These are phyloP conservation scores for Wickerhamiella occidentalis DNA, from an alignment of 805 yeast species.

Conservation along the genomic window DNA sequence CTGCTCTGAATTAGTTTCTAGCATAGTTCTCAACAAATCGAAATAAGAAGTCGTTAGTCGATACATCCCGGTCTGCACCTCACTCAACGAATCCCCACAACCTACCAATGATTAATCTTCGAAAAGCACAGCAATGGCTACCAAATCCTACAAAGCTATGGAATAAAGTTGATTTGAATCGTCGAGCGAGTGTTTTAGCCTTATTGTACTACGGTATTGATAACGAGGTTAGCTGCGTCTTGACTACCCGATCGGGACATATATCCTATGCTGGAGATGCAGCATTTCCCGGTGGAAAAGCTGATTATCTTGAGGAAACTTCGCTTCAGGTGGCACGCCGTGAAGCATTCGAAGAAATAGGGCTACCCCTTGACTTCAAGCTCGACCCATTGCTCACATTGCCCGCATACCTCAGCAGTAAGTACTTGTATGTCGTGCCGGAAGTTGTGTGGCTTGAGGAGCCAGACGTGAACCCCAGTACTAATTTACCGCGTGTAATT, in stretches of 20 bases:
- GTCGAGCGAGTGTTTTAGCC: slow-evolving; percentile 14
- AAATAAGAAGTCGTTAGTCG: no score
- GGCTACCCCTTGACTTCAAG: slow-evolving; percentile 41
- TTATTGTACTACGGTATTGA: slow-evolving; percentile 25
- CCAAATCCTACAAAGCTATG: slow-evolving; percentile 10
- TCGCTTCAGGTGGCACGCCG: slow-evolving; percentile 68
- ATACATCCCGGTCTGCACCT: no score
- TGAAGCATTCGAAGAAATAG: slow-evolving; percentile 82
- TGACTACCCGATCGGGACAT: slow-evolving; percentile 64
- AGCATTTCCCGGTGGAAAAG: slow-evolving; percentile 89
- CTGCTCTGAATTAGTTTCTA: no score
- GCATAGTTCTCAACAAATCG: no score
- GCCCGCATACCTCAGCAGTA: slow-evolving; percentile 74
- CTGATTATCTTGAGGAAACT: slow-evolving; percentile 50
- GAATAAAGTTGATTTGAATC: slow-evolving; percentile 4
- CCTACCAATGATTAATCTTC: neutral
- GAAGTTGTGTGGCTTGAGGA: slow-evolving; percentile 30
- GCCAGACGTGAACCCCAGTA: neutral
- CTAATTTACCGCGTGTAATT: slow-evolving; percentile 18
- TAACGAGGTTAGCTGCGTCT: slow-evolving; percentile 65
- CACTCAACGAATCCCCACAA: neutral
- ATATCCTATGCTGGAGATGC: slow-evolving; percentile 81
- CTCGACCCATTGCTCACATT: slow-evolving; percentile 50
- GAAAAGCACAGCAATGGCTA: neutral
- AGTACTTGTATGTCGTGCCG: slow-evolving; percentile 74